Percentiles rank a stretch among this genome's conserved stretches.
Conservation (phyloP, 2,329 filamentous ascomycete genomes). For the Emergomyces africanus region DNA sequence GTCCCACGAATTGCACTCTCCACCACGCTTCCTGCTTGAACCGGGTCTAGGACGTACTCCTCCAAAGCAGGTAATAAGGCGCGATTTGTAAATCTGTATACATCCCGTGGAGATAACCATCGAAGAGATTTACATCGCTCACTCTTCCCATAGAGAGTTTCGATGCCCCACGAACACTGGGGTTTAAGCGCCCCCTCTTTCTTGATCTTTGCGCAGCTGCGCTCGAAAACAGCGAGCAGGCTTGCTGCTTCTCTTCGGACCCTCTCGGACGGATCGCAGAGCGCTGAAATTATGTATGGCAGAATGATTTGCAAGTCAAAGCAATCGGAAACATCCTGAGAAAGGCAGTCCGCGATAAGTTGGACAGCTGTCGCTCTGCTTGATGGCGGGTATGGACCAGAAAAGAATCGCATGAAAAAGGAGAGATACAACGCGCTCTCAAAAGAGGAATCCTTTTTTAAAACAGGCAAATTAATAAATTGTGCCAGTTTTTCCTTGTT, state of each 20-base stretch:
- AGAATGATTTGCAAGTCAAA: conserved; percentile 64
- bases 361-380: conserved; percentile 58
- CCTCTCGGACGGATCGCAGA: conserved; percentile 62
- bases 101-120: conserved; percentile 47
- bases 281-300: conserved; percentile 65
- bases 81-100: conserved; percentile 48
- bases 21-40: conserved; percentile 54
- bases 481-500: conserved; percentile 19
- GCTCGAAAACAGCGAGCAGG: conserved; percentile 46
- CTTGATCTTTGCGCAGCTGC: conserved; percentile 36
- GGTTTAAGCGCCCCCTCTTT: conserved; percentile 24
- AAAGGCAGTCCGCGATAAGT: conserved; percentile 45
- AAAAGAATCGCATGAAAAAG: conserved; percentile 66
- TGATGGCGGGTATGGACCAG: conserved; percentile 54
- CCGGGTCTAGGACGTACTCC: conserved; percentile 70
- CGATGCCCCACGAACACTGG: conserved; percentile 44
- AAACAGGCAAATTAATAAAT: conserved; percentile 27
- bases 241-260: conserved; percentile 65
- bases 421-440: conserved; percentile 56
- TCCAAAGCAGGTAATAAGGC: conserved; percentile 65
- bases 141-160: conserved; percentile 50
- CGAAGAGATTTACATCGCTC: conserved; percentile 36
- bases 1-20: conserved; percentile 46
- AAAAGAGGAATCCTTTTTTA: conserved; percentile 32
- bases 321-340: conserved; percentile 35